A percentile compares a stretch with the other conserved stretches of the same genome.
These are phyloP conservation scores for Castanospermum australe DNA, from an alignment of 306 rosid species.

Conservation along the genomic window DNA sequence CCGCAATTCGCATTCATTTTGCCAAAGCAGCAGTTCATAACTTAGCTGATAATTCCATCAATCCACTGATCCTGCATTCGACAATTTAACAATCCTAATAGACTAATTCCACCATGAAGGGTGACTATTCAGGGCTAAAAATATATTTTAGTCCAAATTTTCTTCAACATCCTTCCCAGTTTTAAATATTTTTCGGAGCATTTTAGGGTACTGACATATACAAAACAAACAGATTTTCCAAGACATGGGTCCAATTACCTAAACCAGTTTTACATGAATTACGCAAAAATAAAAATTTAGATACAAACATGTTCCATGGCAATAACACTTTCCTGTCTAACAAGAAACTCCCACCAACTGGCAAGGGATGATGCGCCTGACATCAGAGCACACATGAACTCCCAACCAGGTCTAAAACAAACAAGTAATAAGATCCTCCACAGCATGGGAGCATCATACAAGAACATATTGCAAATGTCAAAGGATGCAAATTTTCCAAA, in stretches of 20 bases:
- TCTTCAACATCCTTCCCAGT: not conserved
- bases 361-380: not conserved
- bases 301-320: constrained; percentile 14
- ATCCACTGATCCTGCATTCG: not conserved
- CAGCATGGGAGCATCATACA: constrained; percentile 13
- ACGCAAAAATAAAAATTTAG: not conserved
- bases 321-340: not conserved
- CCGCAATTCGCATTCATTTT: no score
- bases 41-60: no score
- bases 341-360: constrained; percentile 19
- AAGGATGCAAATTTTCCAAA: not conserved
- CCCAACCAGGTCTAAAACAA: constrained; percentile 16
- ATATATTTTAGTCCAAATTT: not conserved
- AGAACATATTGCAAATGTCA: constrained; percentile 19
- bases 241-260: not conserved
- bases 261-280: constrained; percentile 2
- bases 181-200: not conserved
- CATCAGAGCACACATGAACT: constrained; percentile 9
- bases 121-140: not conserved
- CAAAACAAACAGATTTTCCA: not conserved
- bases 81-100: not conserved
- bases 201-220: not conserved
- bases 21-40: no score
- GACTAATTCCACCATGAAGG: no score
- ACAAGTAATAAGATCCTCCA: constrained; percentile 20